Conservation (phyloP, 768 basidiomycete genomes). For the Asterophora lycoperdoides region DNA sequence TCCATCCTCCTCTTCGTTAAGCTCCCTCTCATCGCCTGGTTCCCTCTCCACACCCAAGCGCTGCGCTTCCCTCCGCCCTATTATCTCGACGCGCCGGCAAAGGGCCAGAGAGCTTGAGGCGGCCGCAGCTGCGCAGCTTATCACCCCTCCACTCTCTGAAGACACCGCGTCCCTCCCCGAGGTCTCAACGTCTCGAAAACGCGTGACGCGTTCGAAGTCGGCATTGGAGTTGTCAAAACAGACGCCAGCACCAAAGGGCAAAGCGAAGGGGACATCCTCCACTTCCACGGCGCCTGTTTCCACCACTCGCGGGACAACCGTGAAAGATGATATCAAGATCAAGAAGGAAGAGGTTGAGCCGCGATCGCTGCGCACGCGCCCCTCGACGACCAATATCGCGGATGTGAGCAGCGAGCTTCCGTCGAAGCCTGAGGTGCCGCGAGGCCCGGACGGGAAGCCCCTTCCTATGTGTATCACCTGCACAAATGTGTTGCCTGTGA, state of each 20-base stretch:
- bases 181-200: slow-evolving; percentile 25
- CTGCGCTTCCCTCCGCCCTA: slow-evolving; percentile 43
- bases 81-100: slow-evolving; percentile 58
- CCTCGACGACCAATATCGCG: slow-evolving; percentile 30
- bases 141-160: slow-evolving; percentile 46
- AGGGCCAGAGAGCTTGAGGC: slow-evolving; percentile 32
- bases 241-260: slow-evolving; percentile 33
- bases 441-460: slow-evolving; percentile 61
- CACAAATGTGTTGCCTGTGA: slow-evolving; percentile 66
- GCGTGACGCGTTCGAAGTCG: slow-evolving; percentile 32
- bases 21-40: slow-evolving; percentile 36
- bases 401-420: slow-evolving; percentile 35
- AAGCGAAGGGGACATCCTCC: slow-evolving; percentile 27
- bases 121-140: slow-evolving; percentile 28
- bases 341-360: slow-evolving; percentile 50
- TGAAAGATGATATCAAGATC: slow-evolving; percentile 18
- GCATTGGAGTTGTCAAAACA: slow-evolving; percentile 20
- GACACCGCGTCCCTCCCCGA: slow-evolving; percentile 35
- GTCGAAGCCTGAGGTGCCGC: slow-evolving; percentile 38
- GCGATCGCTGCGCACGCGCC: slow-evolving; percentile 48
- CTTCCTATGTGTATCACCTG: slow-evolving; percentile 73
- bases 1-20: slow-evolving; percentile 36
- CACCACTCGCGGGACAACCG: slow-evolving; percentile 16
- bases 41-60: slow-evolving; percentile 29
- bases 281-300: slow-evolving; percentile 25